Base-by-base conservation (phyloP, 495 filamentous ascomycete genomes). In the Opeltia flavorubescens region DNA sequence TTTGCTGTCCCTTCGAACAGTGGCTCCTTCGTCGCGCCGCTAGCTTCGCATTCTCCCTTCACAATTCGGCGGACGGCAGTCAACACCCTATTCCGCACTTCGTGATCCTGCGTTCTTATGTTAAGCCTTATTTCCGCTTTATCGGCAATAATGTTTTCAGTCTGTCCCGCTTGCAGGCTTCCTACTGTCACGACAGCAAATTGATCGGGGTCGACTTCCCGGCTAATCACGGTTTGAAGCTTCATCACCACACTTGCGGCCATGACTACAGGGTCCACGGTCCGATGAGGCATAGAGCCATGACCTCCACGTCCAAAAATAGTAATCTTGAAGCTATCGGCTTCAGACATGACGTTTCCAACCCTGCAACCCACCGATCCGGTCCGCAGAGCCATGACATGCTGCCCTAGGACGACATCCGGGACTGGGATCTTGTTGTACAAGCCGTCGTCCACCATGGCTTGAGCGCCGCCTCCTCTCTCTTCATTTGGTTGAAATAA, bases 401-500 rank as follows among this genome's bases (percentile, higher is more conserved):
- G 73, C 59, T 71, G 68, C 0, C 70, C 73, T 9, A 77, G 55
- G 6, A 66, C 64, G 33, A 66, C 59, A 55, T 76, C 72, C 1
- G 73, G 73, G 2, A 62, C 42, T 0, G 73, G 73, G 12, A 74
- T 56, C 47, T 63, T 65, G 0, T 56, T 48, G 49, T 72, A 77
- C 1, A 77, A 56, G 0, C 68, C 72, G 51, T 70, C 70, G 20
- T 71, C 64, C 30, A 77, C 64, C 73, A 76, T 77, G 0, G 69
- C 68, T 30, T 71, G 63, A 0, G 73, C 73, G 20, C 73, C 73
- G 9, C 52, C 66, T 12, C 59, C 71, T 7, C 67, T 60, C 39
- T 77, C 73, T 47, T 77, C 73, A 24, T 71, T 59, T 0, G 73
- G 73, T 49, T 77, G 73, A 54, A 77, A 75, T 4, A 76, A 45